Evolutionary conservation across 176 grass and related monocot species (phyloP), one percentile per base, ranked within the genome.

Genomic region (Musa itinerans): DNA sequence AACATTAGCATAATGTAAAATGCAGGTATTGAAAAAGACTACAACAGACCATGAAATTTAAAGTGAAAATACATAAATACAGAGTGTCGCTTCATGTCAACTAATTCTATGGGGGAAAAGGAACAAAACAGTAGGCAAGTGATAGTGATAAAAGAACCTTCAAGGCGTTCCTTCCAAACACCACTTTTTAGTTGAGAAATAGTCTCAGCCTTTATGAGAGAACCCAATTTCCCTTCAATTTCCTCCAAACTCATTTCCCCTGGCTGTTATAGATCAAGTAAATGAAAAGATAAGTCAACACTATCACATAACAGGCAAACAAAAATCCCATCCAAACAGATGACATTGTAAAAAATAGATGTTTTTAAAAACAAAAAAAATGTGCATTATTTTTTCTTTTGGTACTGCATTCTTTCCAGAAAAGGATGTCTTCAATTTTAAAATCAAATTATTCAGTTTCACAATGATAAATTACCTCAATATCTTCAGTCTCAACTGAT

Each of bases 121-220:
- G 79, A 75, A 69, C 79, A 48, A 71, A 11, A 63, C 1, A 54
- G 17, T 27, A 86, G 11, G 48, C 67, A 34, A 50, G 72, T 10
- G 49, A 52, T 24, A 9, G 77, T 72, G 79, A 76, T 23, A 81
- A 52, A 9, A 48, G 69, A 75, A 99, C 95, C 95, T 99, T 99
- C 95, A 76, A 99, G 83, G 2, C 95, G 84, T 77, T 99, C 95
- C 83, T 99, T 99, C 95, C 95, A 99, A 79, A 94, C 80, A 77
- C 80, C 76, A 81, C 95, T 99, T 80, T 99, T 99, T 68, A 99
- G 67, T 73, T 99, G 90, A 72, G 88, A 80, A 80, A 94, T 86
- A 73, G 65, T 92, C 57, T 99, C 95, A 17, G 73, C 56, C 84
- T 99, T 99, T 56, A 99, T 54, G 64, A 84, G 10, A 69, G 88